Conservation (phyloP, 768 basidiomycete species). For the Terana coerulea region DNA sequence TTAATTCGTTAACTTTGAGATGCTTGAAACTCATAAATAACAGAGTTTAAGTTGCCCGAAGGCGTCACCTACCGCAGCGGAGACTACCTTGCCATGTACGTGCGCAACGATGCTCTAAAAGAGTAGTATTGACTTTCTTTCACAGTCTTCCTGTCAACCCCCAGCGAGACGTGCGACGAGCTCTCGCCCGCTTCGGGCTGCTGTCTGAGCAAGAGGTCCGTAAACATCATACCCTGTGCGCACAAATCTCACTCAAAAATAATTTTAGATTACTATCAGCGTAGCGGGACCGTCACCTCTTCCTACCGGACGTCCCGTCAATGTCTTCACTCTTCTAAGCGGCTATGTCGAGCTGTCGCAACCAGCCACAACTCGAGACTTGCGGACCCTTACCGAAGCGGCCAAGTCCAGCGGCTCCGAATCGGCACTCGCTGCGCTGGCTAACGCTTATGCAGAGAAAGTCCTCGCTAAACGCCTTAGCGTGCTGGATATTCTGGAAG, state of each 20-base stretch:
- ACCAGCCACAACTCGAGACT: conserved; percentile 39
- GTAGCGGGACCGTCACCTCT: conserved; percentile 35
- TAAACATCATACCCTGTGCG: background rate
- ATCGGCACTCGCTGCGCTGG: conserved; percentile 25
- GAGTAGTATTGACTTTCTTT: background rate
- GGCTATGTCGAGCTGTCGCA: conserved; percentile 47
- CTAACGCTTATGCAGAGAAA: conserved; percentile 26
- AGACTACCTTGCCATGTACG: conserved; percentile 43
- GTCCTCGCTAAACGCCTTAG: conserved; percentile 35
- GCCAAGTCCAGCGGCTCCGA: conserved; percentile 23
- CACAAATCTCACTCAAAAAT: too few species aligned
- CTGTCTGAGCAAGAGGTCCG: conserved; percentile 36
- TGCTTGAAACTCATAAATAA: background rate
- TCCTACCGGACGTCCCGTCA: conserved; percentile 35
- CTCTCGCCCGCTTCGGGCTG: conserved; percentile 33
- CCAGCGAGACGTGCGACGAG: conserved; percentile 33
- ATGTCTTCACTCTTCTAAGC: conserved; percentile 32
- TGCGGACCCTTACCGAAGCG: conserved; percentile 26
- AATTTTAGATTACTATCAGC: conserved; percentile 32
- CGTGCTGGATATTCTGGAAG: conserved; percentile 41
- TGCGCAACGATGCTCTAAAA: background rate
- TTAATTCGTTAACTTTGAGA: background rate
- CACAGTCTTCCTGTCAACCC: conserved; percentile 39
- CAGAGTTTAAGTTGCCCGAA: conserved; percentile 39
- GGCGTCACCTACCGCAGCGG: conserved; percentile 36